Evolutionary conservation across 2,329 filamentous ascomycete genomes (phyloP).

Genomic region (Nothophoma quercina): DNA sequence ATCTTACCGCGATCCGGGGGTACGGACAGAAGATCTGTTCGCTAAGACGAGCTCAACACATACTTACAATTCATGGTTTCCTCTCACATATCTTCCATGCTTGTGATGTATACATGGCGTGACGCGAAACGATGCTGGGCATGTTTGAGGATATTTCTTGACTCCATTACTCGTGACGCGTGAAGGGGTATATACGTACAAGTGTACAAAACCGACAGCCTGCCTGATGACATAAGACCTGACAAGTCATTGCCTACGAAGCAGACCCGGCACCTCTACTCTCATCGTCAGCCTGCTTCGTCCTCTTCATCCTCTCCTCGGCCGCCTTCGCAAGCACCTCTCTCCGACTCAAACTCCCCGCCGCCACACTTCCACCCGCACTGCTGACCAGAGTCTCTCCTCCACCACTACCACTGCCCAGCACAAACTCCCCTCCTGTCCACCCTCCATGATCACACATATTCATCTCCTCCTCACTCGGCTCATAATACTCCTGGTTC

Average conservation of each 20-base stretch:
- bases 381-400: conserved; percentile 32
- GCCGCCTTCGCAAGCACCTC: conserved; percentile 79
- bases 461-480: conserved; percentile 36
- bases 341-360: conserved; percentile 68
- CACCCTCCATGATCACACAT: conserved; percentile 54
- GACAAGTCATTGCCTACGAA: not conserved
- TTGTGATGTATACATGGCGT: no score
- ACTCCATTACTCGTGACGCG: no score
- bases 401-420: conserved; percentile 33
- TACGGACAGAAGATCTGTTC: no score
- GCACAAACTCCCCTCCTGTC: conserved; percentile 51
- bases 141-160: no score
- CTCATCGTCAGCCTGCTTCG: conserved; percentile 53
- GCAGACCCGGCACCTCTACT: conserved; percentile 32
- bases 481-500: conserved; percentile 45
- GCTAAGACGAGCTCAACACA: no score
- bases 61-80: no score
- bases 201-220: no score
- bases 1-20: no score
- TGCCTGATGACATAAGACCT: no score
- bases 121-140: no score
- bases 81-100: no score
- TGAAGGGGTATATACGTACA: no score
- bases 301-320: conserved; percentile 68
- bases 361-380: conserved; percentile 35